Evolutionary conservation across 371 early-diverging fungal genomes (phyloP).

Genomic region (Syncephalastrum racemosum): DNA sequence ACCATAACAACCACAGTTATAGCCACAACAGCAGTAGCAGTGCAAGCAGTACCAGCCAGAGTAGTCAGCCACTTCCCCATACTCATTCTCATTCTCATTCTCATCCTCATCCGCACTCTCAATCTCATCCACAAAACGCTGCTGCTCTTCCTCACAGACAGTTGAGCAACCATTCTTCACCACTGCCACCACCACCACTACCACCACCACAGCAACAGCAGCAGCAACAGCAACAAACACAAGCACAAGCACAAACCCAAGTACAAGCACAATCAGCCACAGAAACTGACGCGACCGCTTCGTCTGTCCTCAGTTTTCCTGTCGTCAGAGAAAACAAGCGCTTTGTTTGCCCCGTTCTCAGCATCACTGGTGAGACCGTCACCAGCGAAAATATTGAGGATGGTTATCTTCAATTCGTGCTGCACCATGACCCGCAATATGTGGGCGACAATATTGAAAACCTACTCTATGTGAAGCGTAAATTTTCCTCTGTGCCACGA

Average conservation of each 20-base stretch:
- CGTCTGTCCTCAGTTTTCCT: neutral
- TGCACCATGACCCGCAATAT: slow-evolving; percentile 37
- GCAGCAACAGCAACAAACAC: neutral
- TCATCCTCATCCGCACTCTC: slow-evolving; percentile 1
- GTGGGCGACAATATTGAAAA: slow-evolving; percentile 42
- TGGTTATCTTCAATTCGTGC: slow-evolving; percentile 47
- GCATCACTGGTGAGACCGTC: slow-evolving; percentile 38
- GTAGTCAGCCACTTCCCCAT: neutral
- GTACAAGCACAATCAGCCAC: neutral
- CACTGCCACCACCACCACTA: slow-evolving; percentile 2
- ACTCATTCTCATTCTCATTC: neutral
- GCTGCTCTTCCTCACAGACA: too few relatives aligned
- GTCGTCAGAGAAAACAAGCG: neutral
- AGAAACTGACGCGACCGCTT: neutral
- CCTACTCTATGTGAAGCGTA: slow-evolving; percentile 40
- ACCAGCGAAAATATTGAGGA: slow-evolving; percentile 38
- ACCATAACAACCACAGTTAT: neutral
- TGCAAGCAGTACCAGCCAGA: neutral
- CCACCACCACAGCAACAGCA: too few relatives aligned
- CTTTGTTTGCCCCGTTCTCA: slow-evolving; percentile 2
- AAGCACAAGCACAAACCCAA: neutral
- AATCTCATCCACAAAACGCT: neutral
- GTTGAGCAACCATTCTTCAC: neutral
- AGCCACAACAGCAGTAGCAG: slow-evolving; percentile 8
- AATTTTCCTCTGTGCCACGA: slow-evolving; percentile 43